A percentile compares a stretch with the other conserved stretches of the same genome.
These are phyloP conservation scores for Sphagnum magellanicum DNA, from an alignment of 228 moss, liverwort and hornwort genomes.

Conservation along the genomic window DNA sequence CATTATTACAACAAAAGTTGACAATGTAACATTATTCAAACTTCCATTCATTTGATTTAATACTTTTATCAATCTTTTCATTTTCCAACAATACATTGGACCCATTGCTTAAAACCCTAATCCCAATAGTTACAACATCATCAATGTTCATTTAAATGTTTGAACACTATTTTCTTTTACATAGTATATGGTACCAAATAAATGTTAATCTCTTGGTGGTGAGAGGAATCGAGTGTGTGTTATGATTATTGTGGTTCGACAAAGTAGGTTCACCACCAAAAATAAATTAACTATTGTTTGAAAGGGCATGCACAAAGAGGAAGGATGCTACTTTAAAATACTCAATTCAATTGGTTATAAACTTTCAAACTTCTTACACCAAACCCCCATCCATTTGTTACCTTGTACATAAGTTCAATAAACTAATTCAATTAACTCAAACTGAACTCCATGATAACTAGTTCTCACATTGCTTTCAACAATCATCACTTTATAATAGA, in stretches of 20 bases:
- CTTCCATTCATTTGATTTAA: conserved; percentile 14
- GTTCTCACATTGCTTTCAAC: no score
- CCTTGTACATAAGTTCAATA: conserved; percentile 2
- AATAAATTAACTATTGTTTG: conserved; percentile 78
- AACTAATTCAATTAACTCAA: neutral
- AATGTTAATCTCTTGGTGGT: conserved; percentile 84
- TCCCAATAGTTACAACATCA: conserved; percentile 30
- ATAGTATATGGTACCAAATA: conserved; percentile 53
- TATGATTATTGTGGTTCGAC: conserved; percentile 61
- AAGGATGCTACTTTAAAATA: conserved; percentile 76
- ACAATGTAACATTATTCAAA: conserved; percentile 17
- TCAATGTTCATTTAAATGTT: conserved; percentile 5
- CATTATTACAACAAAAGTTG: conserved; percentile 11
- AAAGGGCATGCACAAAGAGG: conserved; percentile 90
- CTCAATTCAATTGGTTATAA: conserved; percentile 68
- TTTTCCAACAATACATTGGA: conserved; percentile 10
- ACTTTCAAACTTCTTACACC: conserved; percentile 78
- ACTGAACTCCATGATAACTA: no score
- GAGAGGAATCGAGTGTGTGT: conserved; percentile 84
- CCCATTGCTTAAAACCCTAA: neutral
- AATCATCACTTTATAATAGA: no score
- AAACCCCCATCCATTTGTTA: conserved; percentile 25
- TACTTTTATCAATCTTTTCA: conserved; percentile 30
- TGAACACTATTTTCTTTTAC: conserved; percentile 24
- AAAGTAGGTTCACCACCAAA: conserved; percentile 66